A percentile compares a stretch with the other conserved stretches of the same genome.
These are phyloP conservation scores for Elsinoe ampelina DNA, from an alignment of 2,329 filamentous ascomycete species.

Conservation along the genomic window DNA sequence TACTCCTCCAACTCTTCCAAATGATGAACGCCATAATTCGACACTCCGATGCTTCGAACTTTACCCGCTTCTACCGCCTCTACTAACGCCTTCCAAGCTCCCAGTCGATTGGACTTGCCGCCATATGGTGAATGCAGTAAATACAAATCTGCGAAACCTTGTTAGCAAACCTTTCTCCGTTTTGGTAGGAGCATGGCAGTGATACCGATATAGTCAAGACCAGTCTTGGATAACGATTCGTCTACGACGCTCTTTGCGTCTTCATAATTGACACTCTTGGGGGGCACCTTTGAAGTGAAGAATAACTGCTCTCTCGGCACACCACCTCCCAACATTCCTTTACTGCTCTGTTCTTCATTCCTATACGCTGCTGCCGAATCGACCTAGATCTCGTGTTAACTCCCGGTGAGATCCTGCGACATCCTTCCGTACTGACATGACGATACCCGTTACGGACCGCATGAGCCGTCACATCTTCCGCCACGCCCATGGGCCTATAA, in stretches of 20 bases:
- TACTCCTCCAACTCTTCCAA: slow-evolving; percentile 45
- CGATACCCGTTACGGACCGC: slow-evolving; percentile 48
- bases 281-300: slow-evolving; percentile 53
- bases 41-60: slow-evolving; percentile 45
- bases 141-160: slow-evolving; percentile 29
- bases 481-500: slow-evolving; percentile 45
- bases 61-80: slow-evolving; percentile 44
- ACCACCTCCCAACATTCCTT: slow-evolving; percentile 43
- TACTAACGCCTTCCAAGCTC: slow-evolving; percentile 46
- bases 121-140: slow-evolving; percentile 47
- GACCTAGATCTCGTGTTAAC: slow-evolving; percentile 31
- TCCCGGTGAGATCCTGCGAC: background rate
- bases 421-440: slow-evolving; percentile 35
- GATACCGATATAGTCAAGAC: slow-evolving; percentile 32
- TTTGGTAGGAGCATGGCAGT: background rate
- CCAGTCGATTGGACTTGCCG: slow-evolving; percentile 39
- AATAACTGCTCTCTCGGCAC: slow-evolving; percentile 49
- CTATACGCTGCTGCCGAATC: slow-evolving; percentile 50
- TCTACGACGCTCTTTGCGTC: slow-evolving; percentile 55
- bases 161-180: background rate
- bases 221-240: slow-evolving; percentile 51
- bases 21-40: slow-evolving; percentile 48
- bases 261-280: slow-evolving; percentile 49
- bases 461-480: slow-evolving; percentile 50
- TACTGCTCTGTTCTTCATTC: slow-evolving; percentile 48